A percentile compares a stretch with the other conserved stretches of the same genome.
These are phyloP conservation scores for Blastobotrys aristatus DNA, from an alignment of 1,139 yeast genomes.

Conservation along the genomic window DNA sequence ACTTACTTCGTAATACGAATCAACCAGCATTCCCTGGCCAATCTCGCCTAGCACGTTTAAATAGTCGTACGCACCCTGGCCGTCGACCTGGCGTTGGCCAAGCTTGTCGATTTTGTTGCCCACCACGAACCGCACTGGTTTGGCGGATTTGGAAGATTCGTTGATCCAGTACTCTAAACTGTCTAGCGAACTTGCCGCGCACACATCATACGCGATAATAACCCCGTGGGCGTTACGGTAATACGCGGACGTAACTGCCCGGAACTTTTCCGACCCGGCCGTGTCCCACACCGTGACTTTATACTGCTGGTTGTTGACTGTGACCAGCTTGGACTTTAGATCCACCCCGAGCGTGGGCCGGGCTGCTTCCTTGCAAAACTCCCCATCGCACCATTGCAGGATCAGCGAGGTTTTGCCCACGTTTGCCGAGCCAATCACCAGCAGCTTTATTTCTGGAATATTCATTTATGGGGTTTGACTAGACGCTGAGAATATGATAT, in stretches of 20 bases:
- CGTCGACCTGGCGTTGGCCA: slow-evolving; percentile 25
- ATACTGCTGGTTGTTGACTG: slow-evolving; percentile 4
- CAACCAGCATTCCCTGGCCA: slow-evolving; percentile 12
- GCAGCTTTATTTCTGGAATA: slow-evolving; percentile 4
- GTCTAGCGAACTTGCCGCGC: slow-evolving; percentile 6
- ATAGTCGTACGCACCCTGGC: slow-evolving; percentile 24
- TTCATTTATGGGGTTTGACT: too few species aligned
- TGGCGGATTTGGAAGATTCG: slow-evolving; percentile 15
- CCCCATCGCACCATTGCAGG: slow-evolving; percentile 2
- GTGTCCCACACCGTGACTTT: slow-evolving; percentile 16
- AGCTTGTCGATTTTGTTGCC: slow-evolving; percentile 41
- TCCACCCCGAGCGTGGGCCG: slow-evolving; percentile 13
- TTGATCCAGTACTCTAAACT: slow-evolving; percentile 19
- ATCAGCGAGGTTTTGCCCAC: slow-evolving; percentile 11
- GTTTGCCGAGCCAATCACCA: slow-evolving; percentile 11
- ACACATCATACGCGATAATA: slow-evolving; percentile 11
- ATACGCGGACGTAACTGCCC: slow-evolving; percentile 13
- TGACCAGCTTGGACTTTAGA: slow-evolving; percentile 8
- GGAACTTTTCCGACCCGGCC: slow-evolving; percentile 13
- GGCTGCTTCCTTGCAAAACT: neutral
- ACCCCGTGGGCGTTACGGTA: slow-evolving; percentile 14
- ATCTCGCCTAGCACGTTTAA: slow-evolving; percentile 12
- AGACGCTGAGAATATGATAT: too few species aligned
- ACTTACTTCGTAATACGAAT: slow-evolving; percentile 10
- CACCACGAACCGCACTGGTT: slow-evolving; percentile 37